phyloP scores from a whole-genome alignment of 495 filamentous ascomycete genomes.

The Collariella sp. region DNA sequence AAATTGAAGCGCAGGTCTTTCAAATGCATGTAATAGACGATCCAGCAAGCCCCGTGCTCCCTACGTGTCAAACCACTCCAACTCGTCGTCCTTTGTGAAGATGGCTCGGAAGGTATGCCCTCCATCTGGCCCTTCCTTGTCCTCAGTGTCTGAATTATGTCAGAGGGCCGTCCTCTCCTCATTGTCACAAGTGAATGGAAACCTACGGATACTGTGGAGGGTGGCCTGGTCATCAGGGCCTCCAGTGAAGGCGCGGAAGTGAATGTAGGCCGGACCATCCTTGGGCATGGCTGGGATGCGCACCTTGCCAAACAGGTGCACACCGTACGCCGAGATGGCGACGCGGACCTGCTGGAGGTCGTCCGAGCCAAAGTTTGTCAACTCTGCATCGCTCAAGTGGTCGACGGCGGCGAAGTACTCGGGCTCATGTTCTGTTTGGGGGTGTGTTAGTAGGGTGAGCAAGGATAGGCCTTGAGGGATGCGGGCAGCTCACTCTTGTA shows the following conservation, averaged over 20 bases:
- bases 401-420: constrained; percentile 44
- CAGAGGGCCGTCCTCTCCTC: constrained; percentile 27
- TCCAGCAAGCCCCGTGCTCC: not conserved
- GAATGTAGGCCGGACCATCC: constrained; percentile 36
- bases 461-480: not conserved
- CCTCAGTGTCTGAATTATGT: constrained; percentile 7
- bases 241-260: constrained; percentile 45
- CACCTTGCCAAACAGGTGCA: constrained; percentile 51
- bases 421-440: constrained; percentile 31
- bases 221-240: constrained; percentile 37
- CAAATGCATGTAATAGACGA: not conserved
- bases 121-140: constrained; percentile 35
- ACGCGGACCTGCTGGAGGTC: constrained; percentile 45
- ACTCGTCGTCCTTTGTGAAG: constrained; percentile 41
- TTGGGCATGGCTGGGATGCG: constrained; percentile 39
- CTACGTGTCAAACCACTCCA: constrained; percentile 52
- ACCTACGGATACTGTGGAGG: constrained; percentile 41
- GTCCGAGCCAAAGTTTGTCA: constrained; percentile 39
- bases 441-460: not conserved
- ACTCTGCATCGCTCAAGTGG: constrained; percentile 37
- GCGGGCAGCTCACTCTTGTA: constrained; percentile 17
- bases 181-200: constrained; percentile 20
- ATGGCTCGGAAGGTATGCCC: constrained; percentile 43
- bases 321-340: constrained; percentile 44
- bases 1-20: no score